Base-by-base conservation (phyloP, 495 filamentous ascomycete species). In the Achaetomiella virescens region DNA sequence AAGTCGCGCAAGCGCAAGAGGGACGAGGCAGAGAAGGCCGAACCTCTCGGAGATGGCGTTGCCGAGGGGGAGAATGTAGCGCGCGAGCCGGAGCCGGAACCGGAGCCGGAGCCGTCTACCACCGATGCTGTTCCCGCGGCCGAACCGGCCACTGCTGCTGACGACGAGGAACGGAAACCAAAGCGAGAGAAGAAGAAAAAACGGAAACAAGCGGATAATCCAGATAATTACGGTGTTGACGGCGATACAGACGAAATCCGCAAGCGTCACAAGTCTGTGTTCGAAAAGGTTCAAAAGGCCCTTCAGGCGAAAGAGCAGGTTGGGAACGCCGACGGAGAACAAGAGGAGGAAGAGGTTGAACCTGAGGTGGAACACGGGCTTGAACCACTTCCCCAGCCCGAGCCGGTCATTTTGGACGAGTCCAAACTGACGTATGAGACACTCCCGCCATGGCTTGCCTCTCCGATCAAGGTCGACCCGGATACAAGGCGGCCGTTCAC, bases 321-420 rank as follows among this genome's bases (percentile, higher is more conserved):
- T n/a, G 66, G 58, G 21, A 56, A 57, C 37, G 53, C 55, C 51
- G 67, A 62, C 0, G 60, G 63, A 6, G 66, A 64, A n/a, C 60
- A 57, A 31, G 55, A 61, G 37, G 57, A 64, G 9, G 50, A 63
- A 0, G 64, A 68, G 35, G 54, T 61, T 0, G 67, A 67, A 45
- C 44, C 52, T 10, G 77, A 80, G 45, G 77, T 75, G 57, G 61
- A 85, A 10, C 79, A 91, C 52, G 86, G 82, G 7, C 76, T 96
- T 2, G 82, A 84, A 1, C 89, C 88, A 14, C 66, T 95, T 12
- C 90, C 89, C 20, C 88, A 93, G 60, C 89, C 90, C 31, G 77
- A 81, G 53, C 80, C 80, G 17, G 77, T 79, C 0, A 70, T 75
- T 9, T 78, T 84, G 27, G 63, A 77, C 29, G 69, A 72, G 2